Evolutionary conservation across 129 eudicot species (phyloP), one percentile per base, ranked within the genome.

Genomic region (Logfia minima): DNA sequence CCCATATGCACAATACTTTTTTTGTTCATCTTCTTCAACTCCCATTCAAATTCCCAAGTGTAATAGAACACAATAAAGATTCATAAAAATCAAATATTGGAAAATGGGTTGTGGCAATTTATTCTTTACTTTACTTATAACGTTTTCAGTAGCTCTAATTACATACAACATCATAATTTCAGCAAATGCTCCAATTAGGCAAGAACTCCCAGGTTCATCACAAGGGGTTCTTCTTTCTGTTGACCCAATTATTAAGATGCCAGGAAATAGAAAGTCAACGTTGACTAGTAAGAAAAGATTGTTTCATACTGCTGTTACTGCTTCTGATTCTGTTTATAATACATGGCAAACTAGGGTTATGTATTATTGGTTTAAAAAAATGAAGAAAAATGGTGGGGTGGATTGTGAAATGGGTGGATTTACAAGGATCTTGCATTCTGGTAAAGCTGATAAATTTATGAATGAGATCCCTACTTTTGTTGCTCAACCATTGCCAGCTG

Each of bases 381-480:
- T 86, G 79, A 87, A 86, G 72, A 43, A 52, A 34, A 83, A 79
- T 18, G 78, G 72, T 14, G 86, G 70, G 8, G 74, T 77, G 3
- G 61, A 65, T 52, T 91, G 92, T 69, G 99, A 95, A 41, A 95
- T 95, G 99, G 99, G 99, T 74, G 99, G 99, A 24, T 95, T 95
- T 77, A 95, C 99, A 5, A 83, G 99, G 81, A 86, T 95, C 80
- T 82, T 95, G 89, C 99, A 95, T 83, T 89, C 96, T 63, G 99
- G 99, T 14, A 74, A 86, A 24, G 32, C 86, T 26, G 99, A 95
- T 76, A 51, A 74, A 61, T 88, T 91, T 77, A 89, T 95, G 97
- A 91, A 95, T 85, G 99, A 95, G 96, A 95, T 95, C 80, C 99
- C 99, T 61, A 95, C 99, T 75, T 95, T 95, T 80, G 88, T 95